Conservation (phyloP, 345 rosid species). For the Draba incana region DNA sequence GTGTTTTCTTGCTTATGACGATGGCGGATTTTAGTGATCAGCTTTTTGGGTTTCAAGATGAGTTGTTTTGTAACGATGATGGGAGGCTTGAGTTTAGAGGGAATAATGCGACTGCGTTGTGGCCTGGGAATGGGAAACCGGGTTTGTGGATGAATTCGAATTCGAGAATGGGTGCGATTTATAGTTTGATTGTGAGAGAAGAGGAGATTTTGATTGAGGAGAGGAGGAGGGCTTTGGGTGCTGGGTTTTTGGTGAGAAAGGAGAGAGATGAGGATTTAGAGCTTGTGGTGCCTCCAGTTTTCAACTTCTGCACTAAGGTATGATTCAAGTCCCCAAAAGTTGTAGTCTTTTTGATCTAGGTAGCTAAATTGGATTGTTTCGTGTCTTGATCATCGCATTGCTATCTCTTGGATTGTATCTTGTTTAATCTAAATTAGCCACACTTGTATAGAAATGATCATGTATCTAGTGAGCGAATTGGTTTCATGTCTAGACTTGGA, state of each 20-base stretch:
- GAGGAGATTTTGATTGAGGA: constrained; percentile 71
- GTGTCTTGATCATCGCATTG: constrained; percentile 3
- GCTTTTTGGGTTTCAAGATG: constrained; percentile 75
- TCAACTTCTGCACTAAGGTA: constrained; percentile 58
- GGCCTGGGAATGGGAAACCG: constrained; percentile 96
- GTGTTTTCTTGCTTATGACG: constrained; percentile 70
- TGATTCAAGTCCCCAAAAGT: not conserved
- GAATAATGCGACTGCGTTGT: constrained; percentile 56
- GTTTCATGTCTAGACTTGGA: constrained; percentile 1
- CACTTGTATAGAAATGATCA: not conserved
- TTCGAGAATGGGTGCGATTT: constrained; percentile 87
- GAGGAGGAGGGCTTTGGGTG: constrained; percentile 49
- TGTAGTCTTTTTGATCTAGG: not conserved
- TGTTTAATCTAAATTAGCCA: not conserved
- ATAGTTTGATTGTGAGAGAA: constrained; percentile 64
- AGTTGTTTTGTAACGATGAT: constrained; percentile 57
- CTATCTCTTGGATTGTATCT: not conserved
- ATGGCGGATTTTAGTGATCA: constrained; percentile 97
- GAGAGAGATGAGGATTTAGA: constrained; percentile 73
- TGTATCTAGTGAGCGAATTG: not conserved
- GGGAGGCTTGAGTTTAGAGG: constrained; percentile 74
- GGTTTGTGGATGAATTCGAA: constrained; percentile 79
- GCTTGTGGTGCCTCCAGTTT: constrained; percentile 78
- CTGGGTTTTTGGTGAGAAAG: constrained; percentile 43
- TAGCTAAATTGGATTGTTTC: not conserved